Conservation (phyloP, 495 filamentous ascomycete genomes). For the Hypoxylon lenormandii region DNA sequence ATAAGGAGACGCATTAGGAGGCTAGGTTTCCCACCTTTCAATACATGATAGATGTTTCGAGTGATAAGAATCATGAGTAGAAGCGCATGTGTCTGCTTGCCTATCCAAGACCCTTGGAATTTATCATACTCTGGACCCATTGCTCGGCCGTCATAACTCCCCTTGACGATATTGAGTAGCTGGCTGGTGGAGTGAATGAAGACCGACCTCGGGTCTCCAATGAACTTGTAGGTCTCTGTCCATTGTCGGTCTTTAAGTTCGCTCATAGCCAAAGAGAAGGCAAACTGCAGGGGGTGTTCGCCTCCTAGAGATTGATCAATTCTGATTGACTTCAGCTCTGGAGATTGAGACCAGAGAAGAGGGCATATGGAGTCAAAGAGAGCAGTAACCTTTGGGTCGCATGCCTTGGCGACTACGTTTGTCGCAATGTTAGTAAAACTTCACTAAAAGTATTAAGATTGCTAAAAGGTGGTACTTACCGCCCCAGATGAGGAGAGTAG, state of each 20-base stretch:
- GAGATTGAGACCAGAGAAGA: constrained; percentile 4
- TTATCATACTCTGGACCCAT: constrained; percentile 13
- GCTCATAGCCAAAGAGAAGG: constrained; percentile 27
- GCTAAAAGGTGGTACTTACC: constrained; percentile 21
- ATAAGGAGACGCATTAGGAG: background rate
- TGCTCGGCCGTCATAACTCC: constrained; percentile 1
- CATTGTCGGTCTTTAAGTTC: constrained; percentile 15
- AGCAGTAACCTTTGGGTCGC: constrained; percentile 5
- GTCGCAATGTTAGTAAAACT: background rate
- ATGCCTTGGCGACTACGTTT: constrained; percentile 12
- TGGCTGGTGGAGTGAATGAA: background rate
- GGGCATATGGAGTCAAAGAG: constrained; percentile 17
- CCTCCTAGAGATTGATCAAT: constrained; percentile 6
- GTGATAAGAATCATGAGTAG: constrained; percentile 15
- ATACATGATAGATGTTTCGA: constrained; percentile 13
- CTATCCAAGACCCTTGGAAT: constrained; percentile 29
- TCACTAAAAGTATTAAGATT: background rate
- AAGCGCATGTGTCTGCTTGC: constrained; percentile 29
- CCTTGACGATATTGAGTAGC: background rate
- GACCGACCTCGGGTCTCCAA: background rate
- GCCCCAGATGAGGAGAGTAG: constrained; percentile 41
- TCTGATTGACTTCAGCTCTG: background rate
- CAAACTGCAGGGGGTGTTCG: constrained; percentile 28
- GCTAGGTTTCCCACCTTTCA: background rate
- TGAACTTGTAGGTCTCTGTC: background rate